Base-by-base conservation (phyloP, 192 early-diverging fungal genomes). In the Coemansia sp. region DNA sequence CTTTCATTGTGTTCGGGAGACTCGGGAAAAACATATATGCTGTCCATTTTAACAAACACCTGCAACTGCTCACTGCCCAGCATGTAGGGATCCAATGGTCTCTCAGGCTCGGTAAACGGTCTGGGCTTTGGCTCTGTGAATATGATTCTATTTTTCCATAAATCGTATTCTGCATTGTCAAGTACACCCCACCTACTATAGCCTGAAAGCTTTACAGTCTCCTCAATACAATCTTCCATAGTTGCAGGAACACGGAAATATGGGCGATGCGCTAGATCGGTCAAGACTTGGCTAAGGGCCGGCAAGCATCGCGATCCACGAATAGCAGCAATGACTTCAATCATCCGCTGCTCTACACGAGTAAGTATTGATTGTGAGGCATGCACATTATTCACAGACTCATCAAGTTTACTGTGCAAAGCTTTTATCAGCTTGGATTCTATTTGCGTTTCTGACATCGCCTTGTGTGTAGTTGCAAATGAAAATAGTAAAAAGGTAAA, bases 251-350 rank as follows among this genome's bases (percentile, higher is more conserved):
- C 34, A 13, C 47, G 47, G 4, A 9, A 19, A 1, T 1, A 3
- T 5, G 34, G 32, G 9, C 9, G 32, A 26, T 25, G 17, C n/a
- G 26, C 34, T 2, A 56, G 26, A 39, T 56, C 54, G 3, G 54
- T 56, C 10, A 55, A 26, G 4, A 73, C 54, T 2, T 63, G 29
- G 47, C 85, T 80, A 25, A 87, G 81, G 65, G 85, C 50, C 3
- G 82, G 83, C 0, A 86, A 9, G 32, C 83, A 77, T 9, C 19
- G 24, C 19, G 56, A 58, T 33, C 86, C n/a, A n/a, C n/a, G n/a
- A n/a, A n/a, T n/a, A n/a, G n/a, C n/a, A n/a, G n/a, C n/a, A n/a
- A n/a, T n/a, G n/a, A n/a, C n/a, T n/a, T n/a, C n/a, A n/a, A n/a
- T n/a, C n/a, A n/a, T n/a, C n/a, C n/a, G n/a, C n/a, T n/a, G n/a